Conservation (phyloP, 805 yeast species). For the Cyberlindnera saturnus region DNA sequence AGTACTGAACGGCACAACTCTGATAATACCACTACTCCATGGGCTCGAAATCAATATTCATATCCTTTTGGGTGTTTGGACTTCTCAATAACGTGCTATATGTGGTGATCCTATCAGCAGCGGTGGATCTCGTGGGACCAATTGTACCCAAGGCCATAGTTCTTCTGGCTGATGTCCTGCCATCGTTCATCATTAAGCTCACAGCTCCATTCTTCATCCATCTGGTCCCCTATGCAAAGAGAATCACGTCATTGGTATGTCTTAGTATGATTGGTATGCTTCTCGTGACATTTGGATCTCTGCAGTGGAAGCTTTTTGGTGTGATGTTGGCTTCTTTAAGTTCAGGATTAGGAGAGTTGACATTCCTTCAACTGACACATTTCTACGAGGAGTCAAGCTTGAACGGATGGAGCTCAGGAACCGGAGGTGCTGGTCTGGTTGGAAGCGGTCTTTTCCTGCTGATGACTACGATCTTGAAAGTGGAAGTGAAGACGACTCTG, state of each 20-base stretch:
- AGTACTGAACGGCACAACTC: neutral
- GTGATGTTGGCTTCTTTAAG: slow-evolving; percentile 74
- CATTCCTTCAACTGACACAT: slow-evolving; percentile 84
- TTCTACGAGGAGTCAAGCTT: slow-evolving; percentile 56
- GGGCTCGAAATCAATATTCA: slow-evolving; percentile 22
- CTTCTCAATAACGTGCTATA: slow-evolving; percentile 82
- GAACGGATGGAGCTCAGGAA: slow-evolving; percentile 89
- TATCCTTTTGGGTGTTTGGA: slow-evolving; percentile 77
- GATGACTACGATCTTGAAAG: slow-evolving; percentile 60
- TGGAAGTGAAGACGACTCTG: slow-evolving; percentile 50
- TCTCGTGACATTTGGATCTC: slow-evolving; percentile 35
- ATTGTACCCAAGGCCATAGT: slow-evolving; percentile 80
- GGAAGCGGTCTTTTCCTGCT: slow-evolving; percentile 73
- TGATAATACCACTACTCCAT: neutral
- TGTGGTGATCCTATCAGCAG: slow-evolving; percentile 88
- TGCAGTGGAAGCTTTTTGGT: slow-evolving; percentile 50
- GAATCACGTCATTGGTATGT: slow-evolving; percentile 50
- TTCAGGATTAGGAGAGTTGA: slow-evolving; percentile 87
- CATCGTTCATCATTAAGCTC: slow-evolving; percentile 68
- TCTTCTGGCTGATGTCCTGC: slow-evolving; percentile 78
- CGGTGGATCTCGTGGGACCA: slow-evolving; percentile 85
- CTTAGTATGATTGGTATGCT: slow-evolving; percentile 74
- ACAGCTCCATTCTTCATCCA: slow-evolving; percentile 79
- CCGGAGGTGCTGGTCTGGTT: slow-evolving; percentile 90
- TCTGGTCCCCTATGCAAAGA: slow-evolving; percentile 44